These are phyloP conservation scores for Pseudozyma thailandica DNA, from an alignment of 1,284 basidiomycete genomes.

Conservation along the genomic window DNA sequence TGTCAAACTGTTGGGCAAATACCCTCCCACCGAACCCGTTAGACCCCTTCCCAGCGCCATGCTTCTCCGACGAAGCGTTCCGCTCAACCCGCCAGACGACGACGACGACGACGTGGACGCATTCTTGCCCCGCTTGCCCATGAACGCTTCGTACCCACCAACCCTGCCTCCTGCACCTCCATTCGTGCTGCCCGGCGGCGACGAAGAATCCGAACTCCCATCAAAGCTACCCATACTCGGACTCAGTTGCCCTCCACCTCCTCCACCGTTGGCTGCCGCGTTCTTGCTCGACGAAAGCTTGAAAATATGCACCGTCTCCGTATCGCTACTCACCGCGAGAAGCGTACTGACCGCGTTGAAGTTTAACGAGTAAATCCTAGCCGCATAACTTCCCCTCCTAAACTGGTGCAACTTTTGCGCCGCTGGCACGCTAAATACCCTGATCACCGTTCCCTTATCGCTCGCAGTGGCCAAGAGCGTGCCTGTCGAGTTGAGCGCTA, in stretches of 20 bases:
- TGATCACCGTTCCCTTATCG: slow-evolving; percentile 96
- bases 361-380: slow-evolving; percentile 88
- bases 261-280: slow-evolving; percentile 5
- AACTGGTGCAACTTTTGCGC: slow-evolving; percentile 96
- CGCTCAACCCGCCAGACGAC: slow-evolving; percentile 7
- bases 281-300: slow-evolving; percentile 73
- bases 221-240: slow-evolving; percentile 25
- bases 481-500: slow-evolving; percentile 86
- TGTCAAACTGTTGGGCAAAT: slow-evolving; percentile 87
- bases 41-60: slow-evolving; percentile 67
- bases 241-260: neutral
- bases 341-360: slow-evolving; percentile 88
- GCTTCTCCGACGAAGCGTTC: slow-evolving; percentile 73
- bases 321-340: slow-evolving; percentile 88
- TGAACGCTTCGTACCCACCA: slow-evolving; percentile 69
- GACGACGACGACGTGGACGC: neutral
- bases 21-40: slow-evolving; percentile 79
- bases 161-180: slow-evolving; percentile 7
- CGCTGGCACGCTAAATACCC: slow-evolving; percentile 89
- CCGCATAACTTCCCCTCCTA: slow-evolving; percentile 84
- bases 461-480: slow-evolving; percentile 92
- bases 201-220: slow-evolving; percentile 18
- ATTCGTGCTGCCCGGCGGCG: slow-evolving; percentile 21
- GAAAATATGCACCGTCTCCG: slow-evolving; percentile 97
- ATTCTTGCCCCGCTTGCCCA: slow-evolving; percentile 59